Percentiles rank a stretch among this genome's conserved stretches.
phyloP scores from a whole-genome alignment of 2,329 filamentous ascomycete species.

The Clonostachys chloroleuca region DNA sequence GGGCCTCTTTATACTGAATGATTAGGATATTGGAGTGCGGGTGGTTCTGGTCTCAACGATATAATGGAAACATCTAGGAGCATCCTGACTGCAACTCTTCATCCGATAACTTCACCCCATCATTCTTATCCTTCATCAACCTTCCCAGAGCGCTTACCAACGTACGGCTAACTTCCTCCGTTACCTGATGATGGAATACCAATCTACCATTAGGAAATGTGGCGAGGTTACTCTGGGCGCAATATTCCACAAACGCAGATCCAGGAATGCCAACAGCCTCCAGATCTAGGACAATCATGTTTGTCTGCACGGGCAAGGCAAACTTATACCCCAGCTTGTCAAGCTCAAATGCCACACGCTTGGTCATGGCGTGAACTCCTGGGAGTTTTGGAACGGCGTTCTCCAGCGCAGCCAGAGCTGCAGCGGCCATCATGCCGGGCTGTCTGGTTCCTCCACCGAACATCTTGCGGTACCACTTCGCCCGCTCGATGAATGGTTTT shows the following conservation, averaged over 20 bases:
- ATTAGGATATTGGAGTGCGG: too few species aligned
- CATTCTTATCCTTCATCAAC: constrained; percentile 1
- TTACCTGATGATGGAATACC: constrained; percentile 2
- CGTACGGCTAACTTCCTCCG: neutral
- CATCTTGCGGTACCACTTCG: constrained; percentile 51
- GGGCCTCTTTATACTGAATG: too few species aligned
- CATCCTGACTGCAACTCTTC: neutral
- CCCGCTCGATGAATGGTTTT: constrained; percentile 21
- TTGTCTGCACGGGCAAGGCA: constrained; percentile 15
- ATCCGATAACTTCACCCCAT: neutral
- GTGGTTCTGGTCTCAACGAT: too few species aligned
- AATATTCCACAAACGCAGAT: constrained; percentile 1
- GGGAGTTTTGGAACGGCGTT: constrained; percentile 13
- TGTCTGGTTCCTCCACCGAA: constrained; percentile 70
- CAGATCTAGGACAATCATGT: constrained; percentile 16
- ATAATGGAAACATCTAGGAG: neutral
- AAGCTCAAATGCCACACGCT: constrained; percentile 6
- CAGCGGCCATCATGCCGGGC: constrained; percentile 64
- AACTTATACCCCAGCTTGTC: constrained; percentile 12
- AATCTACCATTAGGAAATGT: neutral
- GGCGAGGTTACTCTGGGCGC: neutral
- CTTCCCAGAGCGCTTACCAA: neutral
- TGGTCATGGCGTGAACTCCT: constrained; percentile 11
- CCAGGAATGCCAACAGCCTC: constrained; percentile 1
- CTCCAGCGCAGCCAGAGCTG: constrained; percentile 59